Evolutionary conservation across 768 basidiomycete genomes (phyloP).

Genomic region (Lactarius trivialis): DNA sequence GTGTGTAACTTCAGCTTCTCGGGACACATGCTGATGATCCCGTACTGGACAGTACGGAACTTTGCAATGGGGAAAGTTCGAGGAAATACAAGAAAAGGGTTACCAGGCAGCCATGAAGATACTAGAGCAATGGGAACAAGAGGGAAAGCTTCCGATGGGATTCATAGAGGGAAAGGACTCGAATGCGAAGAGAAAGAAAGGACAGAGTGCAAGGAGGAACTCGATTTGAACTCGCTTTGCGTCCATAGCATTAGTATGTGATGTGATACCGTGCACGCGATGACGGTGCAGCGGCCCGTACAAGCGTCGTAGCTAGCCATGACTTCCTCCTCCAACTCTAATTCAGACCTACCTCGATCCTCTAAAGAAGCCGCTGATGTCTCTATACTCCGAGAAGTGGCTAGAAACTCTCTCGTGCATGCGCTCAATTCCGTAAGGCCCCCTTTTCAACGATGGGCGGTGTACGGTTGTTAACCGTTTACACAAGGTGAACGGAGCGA

Average conservation of each 20-base stretch:
- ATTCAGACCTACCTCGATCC: conserved; percentile 31
- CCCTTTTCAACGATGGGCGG: neutral
- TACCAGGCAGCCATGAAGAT: conserved; percentile 66
- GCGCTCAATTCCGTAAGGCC: conserved; percentile 67
- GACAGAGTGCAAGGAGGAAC: conserved; percentile 71
- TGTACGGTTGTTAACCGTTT: neutral
- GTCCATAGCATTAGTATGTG: neutral
- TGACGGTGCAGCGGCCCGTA: conserved; percentile 8
- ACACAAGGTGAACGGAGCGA: conserved; percentile 78
- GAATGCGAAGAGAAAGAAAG: conserved; percentile 48
- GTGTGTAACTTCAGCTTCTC: conserved; percentile 35
- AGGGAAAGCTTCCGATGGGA: conserved; percentile 76
- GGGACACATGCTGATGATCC: neutral
- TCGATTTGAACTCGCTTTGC: conserved; percentile 39
- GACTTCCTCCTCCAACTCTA: conserved; percentile 26
- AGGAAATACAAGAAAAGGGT: conserved; percentile 81
- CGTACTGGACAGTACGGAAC: conserved; percentile 66
- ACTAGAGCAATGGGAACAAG: conserved; percentile 71
- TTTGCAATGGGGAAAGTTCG: conserved; percentile 82
- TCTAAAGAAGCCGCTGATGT: conserved; percentile 47
- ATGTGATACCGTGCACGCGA: no score
- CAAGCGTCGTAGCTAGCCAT: conserved; percentile 1
- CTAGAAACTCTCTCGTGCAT: conserved; percentile 74
- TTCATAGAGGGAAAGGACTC: conserved; percentile 54
- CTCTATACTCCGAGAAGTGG: conserved; percentile 67